phyloP scores from a whole-genome alignment of 2,329 filamentous ascomycete genomes.

The Beauveria asiatica region DNA sequence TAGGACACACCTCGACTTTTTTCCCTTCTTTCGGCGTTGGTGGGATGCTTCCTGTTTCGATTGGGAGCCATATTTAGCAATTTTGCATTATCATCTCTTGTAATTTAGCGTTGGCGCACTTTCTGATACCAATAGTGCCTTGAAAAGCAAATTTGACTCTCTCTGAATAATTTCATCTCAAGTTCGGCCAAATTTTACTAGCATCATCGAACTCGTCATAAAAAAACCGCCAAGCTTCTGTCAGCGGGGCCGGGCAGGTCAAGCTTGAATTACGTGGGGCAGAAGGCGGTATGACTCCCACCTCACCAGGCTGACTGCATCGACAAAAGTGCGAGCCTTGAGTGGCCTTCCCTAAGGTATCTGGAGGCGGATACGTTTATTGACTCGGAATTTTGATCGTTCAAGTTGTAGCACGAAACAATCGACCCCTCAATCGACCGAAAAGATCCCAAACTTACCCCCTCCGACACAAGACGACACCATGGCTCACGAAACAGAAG shows the following conservation, averaged over 20 bases:
- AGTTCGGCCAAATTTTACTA: background rate
- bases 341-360: background rate
- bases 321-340: background rate
- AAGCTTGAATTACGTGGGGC: conserved; percentile 4
- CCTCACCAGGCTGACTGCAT: background rate
- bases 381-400: background rate
- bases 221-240: background rate
- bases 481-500: conserved; percentile 29
- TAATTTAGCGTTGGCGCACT: conserved; percentile 1
- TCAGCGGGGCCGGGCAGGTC: background rate
- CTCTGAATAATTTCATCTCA: background rate
- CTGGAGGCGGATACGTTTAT: background rate
- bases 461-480: background rate
- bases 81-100: background rate
- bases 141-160: background rate
- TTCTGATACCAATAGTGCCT: conserved; percentile 4
- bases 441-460: background rate
- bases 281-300: conserved; percentile 6
- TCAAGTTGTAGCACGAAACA: background rate
- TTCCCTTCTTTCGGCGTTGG: background rate
- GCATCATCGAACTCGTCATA: background rate
- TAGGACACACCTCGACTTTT: background rate
- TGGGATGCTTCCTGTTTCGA: background rate
- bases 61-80: background rate
- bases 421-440: background rate